Base-by-base conservation (phyloP, 176 grass and related monocot species). In the Calamus simplicifolius region DNA sequence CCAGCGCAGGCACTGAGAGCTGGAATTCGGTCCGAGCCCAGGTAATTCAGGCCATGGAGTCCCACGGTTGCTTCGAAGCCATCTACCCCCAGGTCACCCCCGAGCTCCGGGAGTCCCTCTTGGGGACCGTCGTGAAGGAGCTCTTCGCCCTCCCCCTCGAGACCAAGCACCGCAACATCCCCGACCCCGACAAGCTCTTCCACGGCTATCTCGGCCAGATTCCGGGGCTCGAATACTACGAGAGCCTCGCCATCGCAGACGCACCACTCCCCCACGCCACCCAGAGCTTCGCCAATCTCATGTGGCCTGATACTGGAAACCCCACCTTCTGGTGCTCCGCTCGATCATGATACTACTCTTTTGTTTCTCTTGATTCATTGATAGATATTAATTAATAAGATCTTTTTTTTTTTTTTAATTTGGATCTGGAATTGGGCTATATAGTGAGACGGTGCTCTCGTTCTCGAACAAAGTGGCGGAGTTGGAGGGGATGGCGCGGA, bases 31-130 rank as follows among this genome's bases (percentile, higher is more conserved):
- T 19, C 6, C 64, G 64, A 12, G 8, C 8, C 8, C 50, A 38
- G 64, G 64, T 67, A 51, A 21, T 54, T 26, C n/a, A 16, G 13
- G 64, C 64, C 27, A 25, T 67, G 3, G n/a, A 4, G 16, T 35
- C 64, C 27, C 26, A 29, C 18, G 64, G 64, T 27, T 67, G 64
- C 64, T 67, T 67, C 28, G 64, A 67, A 51, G 64, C 27, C 51
- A 17, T 54, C 6, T 67, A 55, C 64, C 26, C n/a, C 51, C 6
- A n/a, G 26, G 51, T 67, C 27, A 15, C 64, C 4, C 64, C 51
- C 4, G 6, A 21, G 4, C 50, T 67, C 64, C 64, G 64, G 16
- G 27, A 55, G 23, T 54, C 27, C 17, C 4, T 67, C 27, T 18
- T 55, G 17, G n/a, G n/a, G 4, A 16, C 12, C 2, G 27, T 19